These are phyloP conservation scores for Phytophthora gonapodyides DNA, from an alignment of 352 stramenopile genomes.

Conservation along the genomic window DNA sequence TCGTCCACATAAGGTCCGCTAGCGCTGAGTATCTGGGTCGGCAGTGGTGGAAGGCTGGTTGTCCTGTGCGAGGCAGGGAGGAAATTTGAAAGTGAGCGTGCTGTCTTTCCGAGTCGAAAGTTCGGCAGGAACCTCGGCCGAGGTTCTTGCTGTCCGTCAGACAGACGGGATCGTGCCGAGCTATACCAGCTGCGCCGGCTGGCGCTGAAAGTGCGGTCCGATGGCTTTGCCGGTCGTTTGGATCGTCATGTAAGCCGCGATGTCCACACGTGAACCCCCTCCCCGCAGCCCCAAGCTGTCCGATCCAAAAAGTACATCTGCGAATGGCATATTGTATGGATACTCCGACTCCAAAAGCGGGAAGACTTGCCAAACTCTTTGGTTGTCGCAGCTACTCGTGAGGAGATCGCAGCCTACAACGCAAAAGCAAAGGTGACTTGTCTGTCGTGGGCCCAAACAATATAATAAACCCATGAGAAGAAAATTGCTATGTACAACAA, in stretches of 20 bases:
- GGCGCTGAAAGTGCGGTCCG: conserved; percentile 10
- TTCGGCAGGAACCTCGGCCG: background rate
- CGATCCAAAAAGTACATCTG: conserved; percentile 24
- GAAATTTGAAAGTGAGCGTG: conserved; percentile 30
- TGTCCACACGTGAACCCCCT: conserved; percentile 22
- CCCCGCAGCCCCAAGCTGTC: conserved; percentile 23
- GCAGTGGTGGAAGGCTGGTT: conserved; percentile 1
- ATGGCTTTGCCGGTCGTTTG: conserved; percentile 5
- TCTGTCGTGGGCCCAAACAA: no score
- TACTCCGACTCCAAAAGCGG: no score
- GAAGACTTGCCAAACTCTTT: no score
- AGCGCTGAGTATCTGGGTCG: background rate
- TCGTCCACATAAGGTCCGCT: conserved; percentile 20
- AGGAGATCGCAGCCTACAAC: no score
- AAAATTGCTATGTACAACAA: no score
- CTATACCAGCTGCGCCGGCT: conserved; percentile 6
- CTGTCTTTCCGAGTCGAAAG: conserved; percentile 11
- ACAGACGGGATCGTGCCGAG: background rate
- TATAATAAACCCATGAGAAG: no score
- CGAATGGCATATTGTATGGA: conserved; percentile 15
- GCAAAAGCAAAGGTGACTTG: no score
- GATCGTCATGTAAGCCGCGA: conserved; percentile 9
- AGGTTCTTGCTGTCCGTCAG: conserved; percentile 1
- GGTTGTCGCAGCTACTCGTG: no score
- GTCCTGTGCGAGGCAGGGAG: conserved; percentile 20